A percentile compares a stretch with the other conserved stretches of the same genome.
Conservation (phyloP, 1,284 basidiomycete species). For the Fomitopsis pinicola region DNA sequence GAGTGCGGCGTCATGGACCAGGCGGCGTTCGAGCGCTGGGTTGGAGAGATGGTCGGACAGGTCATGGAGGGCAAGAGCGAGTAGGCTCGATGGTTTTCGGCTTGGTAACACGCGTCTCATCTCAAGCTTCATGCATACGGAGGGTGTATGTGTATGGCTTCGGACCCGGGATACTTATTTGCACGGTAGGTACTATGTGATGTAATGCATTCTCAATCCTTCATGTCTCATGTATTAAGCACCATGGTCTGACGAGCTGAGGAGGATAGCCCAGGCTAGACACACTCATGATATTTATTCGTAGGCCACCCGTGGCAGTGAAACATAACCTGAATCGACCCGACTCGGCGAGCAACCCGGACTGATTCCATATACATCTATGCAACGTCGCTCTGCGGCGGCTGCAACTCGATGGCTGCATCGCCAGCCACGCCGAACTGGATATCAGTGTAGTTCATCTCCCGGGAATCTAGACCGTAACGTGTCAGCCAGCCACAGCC, state of each 20-base stretch:
- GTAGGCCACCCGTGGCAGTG: too few species aligned
- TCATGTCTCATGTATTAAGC: background rate
- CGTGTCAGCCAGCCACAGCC: too few species aligned
- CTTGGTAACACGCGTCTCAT: background rate
- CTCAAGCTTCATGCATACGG: background rate
- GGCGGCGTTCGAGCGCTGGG: constrained; percentile 67
- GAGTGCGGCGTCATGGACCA: constrained; percentile 66
- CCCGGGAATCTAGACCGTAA: too few species aligned
- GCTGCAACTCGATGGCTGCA: background rate
- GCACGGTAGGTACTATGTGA: constrained; percentile 2
- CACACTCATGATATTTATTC: too few species aligned
- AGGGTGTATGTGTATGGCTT: background rate
- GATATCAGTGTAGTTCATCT: background rate
- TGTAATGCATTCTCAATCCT: background rate
- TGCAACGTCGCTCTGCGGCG: background rate
- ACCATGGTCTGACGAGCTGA: background rate
- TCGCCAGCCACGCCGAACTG: background rate
- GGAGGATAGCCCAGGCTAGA: too few species aligned
- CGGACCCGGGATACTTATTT: background rate
- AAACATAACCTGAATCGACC: background rate
- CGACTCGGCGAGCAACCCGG: background rate
- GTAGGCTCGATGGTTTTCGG: background rate
- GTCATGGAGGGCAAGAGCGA: constrained; percentile 28
- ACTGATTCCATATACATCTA: background rate
- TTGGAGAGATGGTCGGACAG: constrained; percentile 54